Base-by-base conservation (phyloP, 176 grass and related monocot species). In the Eleusine coracana region DNA sequence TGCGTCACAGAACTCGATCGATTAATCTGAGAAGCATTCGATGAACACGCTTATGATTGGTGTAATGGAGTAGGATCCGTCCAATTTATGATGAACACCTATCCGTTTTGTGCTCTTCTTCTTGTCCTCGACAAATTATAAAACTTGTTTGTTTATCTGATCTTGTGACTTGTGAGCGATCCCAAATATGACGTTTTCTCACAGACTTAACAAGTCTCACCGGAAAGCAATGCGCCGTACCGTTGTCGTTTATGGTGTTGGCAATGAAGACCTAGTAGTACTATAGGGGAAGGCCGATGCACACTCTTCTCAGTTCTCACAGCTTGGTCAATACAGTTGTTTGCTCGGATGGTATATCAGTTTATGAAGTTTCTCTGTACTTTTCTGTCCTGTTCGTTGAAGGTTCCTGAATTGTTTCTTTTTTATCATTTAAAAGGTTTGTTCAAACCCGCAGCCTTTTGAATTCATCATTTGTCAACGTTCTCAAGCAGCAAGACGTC, bases 161-260 rank as follows among this genome's bases (percentile, higher is more conserved):
- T 70, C 42, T 40, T 25, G 82, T 10, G 40, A 84, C 42, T 40
- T 25, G 82, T 10, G 40, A 84, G 34, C 52, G 10, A 70, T 64
- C 72, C 76, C 69, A 23, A 40, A 18, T 14, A 31, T 7, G 72
- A 81, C 83, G 36, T 73, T 25, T 66, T 51, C 65, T 74, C 39
- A 23, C 25, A 58, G 42, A 40, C 75, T 62, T 14, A 36, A 28
- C 13, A 12, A 15, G 7, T 81, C 15, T 70, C 86, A 75, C 54
- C 52, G 9, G 21, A 70, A 76, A 52, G 13, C 17, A 31, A 14
- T 12, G 45, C n/a, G 70, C 65, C 83, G 82, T 71, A 81, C 64
- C 17, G 10, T 20, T 74, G 72, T 77, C 83, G 55, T 56, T 66
- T 89, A 37, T 56, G 34, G 31, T 28, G 82, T 81, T 25, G 71